Evolutionary conservation across 306 rosid species (phyloP), one percentile per base, ranked within the genome.

Genomic region (Luffa aegyptiaca): DNA sequence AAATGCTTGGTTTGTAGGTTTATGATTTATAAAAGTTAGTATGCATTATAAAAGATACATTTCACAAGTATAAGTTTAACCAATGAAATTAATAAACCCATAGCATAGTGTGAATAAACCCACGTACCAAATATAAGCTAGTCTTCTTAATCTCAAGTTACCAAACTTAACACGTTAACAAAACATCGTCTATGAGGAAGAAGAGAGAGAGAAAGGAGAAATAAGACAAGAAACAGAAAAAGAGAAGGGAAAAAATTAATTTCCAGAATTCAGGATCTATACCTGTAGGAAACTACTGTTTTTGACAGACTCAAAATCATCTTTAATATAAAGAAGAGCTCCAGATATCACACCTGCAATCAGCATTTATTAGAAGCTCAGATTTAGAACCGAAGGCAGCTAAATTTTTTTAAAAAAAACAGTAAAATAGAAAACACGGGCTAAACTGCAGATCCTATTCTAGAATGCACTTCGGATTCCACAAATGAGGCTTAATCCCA

Each of bases 301-400:
- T 18, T 20, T 84, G 46, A 88, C 91, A 10, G 57, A 82, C 83
- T 84, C 91, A 79, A 86, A 88, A 79, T 88, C 91, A 76, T 86
- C 91, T 84, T 88, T 88, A 81, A 88, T 86, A 59, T 88, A 88
- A 31, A 88, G 84, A 82, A 88, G 88, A 21, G 91, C 89, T 46
- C 91, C 91, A 0, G 91, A 88, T 80, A 88, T 86, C 70, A 88
- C 91, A 84, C 91, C 91, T 88, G 82, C 61, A 80, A 57, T 18
- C 64, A 81, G 58, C 65, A 77, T 56, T 74, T 53, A 73, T 61
- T 33, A 17, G 17, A 13, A 10, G 17, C 36, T 46, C 26, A 35
- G 56, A 52, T 10, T 35, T 39, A 6, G 18, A 49, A 77, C 37
- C 51, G 8, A 68, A 66, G 20, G 39, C 8, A 68, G 35, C 58